Evolutionary conservation across 495 filamentous ascomycete genomes (phyloP), one percentile per base, ranked within the genome.

Genomic region (Clohesyomyces aquaticus): DNA sequence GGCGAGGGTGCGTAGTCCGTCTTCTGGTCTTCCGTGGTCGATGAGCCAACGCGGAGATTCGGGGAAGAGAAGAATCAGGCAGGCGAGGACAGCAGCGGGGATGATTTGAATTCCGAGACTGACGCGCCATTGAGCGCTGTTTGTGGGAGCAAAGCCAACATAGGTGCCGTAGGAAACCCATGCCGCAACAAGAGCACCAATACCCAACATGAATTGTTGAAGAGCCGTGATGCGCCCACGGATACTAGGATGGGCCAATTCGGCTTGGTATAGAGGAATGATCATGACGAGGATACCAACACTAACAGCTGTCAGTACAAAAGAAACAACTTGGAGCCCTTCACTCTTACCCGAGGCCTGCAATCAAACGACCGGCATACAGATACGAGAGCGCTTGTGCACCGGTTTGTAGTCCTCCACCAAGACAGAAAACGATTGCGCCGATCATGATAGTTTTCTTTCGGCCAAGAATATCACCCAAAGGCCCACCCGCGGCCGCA

Each of bases 161-260:
- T 76, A 73, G 9, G 68, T 68, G 8, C 73, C 70, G 41, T 70
- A 73, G 6, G 69, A 69, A 23, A 72, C 67, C 76, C 76, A 77
- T 52, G 71, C 59, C 0, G 76, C 76, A 35, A 67, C 57, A 11
- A 78, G 58, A 10, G 76, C 78, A 8, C 83, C 83, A 56, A 85
- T 77, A 18, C 83, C 83, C 14, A 86, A 55, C 83, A 85, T 85
- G 66, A 86, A 85, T 67, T 86, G 82, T 65, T 85, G 82, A 2
- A 85, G 71, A 10, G 80, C 77, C 3, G 83, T 85, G 38, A 84
- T 71, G n/a, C 81, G 76, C 28, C 81, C 73, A 61, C 74, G 71
- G 45, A 74, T 76, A 32, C 68, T 72, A n/a, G 80, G 81, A 71
- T 77, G 73, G 6, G 66, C 66, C 1, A 77, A 72, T 55, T 79